Evolutionary conservation across 2,329 filamentous ascomycete species (phyloP), one percentile per base, ranked within the genome.

Genomic region (Pseudogymnoascus sp.): DNA sequence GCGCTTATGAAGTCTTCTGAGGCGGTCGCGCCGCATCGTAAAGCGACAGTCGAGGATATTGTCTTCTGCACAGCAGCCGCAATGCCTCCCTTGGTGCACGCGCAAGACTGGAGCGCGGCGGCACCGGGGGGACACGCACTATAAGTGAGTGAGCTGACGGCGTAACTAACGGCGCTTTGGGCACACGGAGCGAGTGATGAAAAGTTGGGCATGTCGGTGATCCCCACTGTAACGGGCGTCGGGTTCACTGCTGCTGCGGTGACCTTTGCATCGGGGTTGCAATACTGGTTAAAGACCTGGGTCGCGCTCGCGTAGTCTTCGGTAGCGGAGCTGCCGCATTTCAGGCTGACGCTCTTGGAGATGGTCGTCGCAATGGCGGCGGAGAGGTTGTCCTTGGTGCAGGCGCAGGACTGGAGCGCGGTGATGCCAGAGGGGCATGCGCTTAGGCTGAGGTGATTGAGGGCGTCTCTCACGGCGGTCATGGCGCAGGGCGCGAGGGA

Each of bases 341-440:
- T 74, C 39, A 71, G 73, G 61, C 71, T 74, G 22, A 82, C 67
- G 4, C 73, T 75, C 12, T 61, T 66, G 8, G 75, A 76, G 20
- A 82, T 71, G 5, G 64, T 67, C 1, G 25, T 58, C 9, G 15
- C 18, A 7, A 58, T 11, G 6, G 15, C 53, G 18, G 30, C 53
- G 20, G 30, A 20, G 9, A 37, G 37, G 18, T 35, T 36, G 15
- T 38, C 30, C 20, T 58, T 78, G 12, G 76, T 77, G 71, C 80
- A 83, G n/a, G 81, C 74, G 62, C 81, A 83, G 7, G 75, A 76
- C 64, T 82, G 79, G 7, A 83, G 69, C 4, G 73, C 75, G 4
- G 75, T 73, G 12, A 75, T 75, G 4, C 69, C 76, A 25, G 76
- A 71, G 12, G 75, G 75, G 64, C 80, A 82, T 50, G 71, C 71